These are phyloP conservation scores for Endocarpon pusillum DNA, from an alignment of 495 filamentous ascomycete species.

Conservation along the genomic window DNA sequence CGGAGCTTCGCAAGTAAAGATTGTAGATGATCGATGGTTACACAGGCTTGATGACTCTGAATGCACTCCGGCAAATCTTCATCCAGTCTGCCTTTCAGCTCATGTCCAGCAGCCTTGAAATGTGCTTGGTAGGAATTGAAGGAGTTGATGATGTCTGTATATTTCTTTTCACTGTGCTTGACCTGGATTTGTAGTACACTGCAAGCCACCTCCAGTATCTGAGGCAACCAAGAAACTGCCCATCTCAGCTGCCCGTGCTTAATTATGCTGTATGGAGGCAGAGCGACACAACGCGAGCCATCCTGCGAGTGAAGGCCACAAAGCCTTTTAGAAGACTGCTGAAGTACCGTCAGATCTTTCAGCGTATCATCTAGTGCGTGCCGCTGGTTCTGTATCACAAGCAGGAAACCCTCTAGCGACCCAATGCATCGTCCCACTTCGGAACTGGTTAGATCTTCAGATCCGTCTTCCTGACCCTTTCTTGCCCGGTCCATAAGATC, in stretches of 20 bases:
- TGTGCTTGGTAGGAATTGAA: too few relatives aligned
- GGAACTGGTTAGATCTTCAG: constrained; percentile 61
- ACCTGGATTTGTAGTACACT: constrained; percentile 38
- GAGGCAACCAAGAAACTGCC: constrained; percentile 29
- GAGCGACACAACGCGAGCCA: constrained; percentile 11
- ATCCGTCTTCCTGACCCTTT: constrained; percentile 47
- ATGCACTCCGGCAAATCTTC: too few relatives aligned
- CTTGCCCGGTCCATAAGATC: constrained; percentile 53
- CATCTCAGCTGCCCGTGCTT: not conserved
- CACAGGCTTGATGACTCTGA: not conserved
- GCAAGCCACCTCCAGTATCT: constrained; percentile 27
- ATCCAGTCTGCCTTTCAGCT: constrained; percentile 4
- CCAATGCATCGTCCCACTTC: constrained; percentile 64
- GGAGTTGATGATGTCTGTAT: constrained; percentile 21
- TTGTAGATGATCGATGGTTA: not conserved
- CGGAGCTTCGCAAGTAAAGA: not conserved
- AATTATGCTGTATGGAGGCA: too few relatives aligned
- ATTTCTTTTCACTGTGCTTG: constrained; percentile 36
- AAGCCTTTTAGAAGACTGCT: constrained; percentile 21
- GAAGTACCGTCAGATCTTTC: constrained; percentile 20
- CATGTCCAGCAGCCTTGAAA: constrained; percentile 23
- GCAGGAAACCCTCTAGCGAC: constrained; percentile 65
- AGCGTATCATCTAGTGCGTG: constrained; percentile 28
- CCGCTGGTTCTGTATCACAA: constrained; percentile 51
- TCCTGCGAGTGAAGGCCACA: constrained; percentile 2